Conservation (phyloP, 306 rosid genomes). For the Lathyrus tuberosus region DNA sequence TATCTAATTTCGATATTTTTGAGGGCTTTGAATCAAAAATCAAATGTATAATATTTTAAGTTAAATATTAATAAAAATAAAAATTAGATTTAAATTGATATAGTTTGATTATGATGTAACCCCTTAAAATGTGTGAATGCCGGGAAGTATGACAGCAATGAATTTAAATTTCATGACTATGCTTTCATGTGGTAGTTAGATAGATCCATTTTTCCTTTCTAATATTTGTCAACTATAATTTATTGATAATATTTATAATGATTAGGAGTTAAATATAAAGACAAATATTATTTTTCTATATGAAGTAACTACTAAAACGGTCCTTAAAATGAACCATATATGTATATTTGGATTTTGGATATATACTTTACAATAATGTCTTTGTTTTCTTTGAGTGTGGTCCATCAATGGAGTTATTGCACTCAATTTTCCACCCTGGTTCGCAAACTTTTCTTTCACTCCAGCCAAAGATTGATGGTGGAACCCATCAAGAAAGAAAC, state of each 20-base stretch:
- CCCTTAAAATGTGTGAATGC: too few relatives aligned
- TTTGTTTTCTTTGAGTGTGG: not conserved
- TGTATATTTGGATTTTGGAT: not conserved
- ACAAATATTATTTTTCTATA: not conserved
- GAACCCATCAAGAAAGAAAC: conserved; percentile 8
- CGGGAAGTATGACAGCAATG: too few relatives aligned
- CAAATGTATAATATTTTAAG: too few relatives aligned
- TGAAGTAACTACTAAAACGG: not conserved
- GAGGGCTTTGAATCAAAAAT: too few relatives aligned
- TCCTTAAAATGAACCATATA: not conserved
- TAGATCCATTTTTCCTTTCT: not conserved
- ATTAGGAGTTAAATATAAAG: not conserved
- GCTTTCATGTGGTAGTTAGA: not conserved
- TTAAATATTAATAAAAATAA: too few relatives aligned
- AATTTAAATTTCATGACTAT: not conserved
- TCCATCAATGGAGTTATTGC: conserved; percentile 31
- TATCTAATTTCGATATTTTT: too few relatives aligned
- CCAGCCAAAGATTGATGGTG: conserved; percentile 36
- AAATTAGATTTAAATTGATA: too few relatives aligned
- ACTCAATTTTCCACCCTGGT: conserved; percentile 19
- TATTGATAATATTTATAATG: too few relatives aligned
- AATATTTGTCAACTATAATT: too few relatives aligned
- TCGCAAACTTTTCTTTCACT: conserved; percentile 43
- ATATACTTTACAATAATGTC: not conserved
- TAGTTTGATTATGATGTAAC: too few relatives aligned